Evolutionary conservation across 2,329 filamentous ascomycete species (phyloP), one percentile per base, ranked within the genome.

Genomic region (Plenodomus tracheiphilus): DNA sequence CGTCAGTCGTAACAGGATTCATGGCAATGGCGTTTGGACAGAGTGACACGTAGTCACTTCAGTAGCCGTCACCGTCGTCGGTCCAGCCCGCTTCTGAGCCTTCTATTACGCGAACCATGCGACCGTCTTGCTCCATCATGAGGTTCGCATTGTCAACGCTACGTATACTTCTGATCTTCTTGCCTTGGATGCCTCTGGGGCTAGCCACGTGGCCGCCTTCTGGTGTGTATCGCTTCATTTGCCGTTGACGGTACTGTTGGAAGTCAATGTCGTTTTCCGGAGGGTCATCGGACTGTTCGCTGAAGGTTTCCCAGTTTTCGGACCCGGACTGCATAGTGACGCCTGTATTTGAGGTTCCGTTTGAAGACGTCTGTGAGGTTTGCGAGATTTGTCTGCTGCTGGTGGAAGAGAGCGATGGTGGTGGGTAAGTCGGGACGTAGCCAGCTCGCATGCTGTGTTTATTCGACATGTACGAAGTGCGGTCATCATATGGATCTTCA

Each of bases 221-320:
- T 20, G 70, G 72, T 22, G 71, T 72, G 39, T 82, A 79, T 39
- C 87, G 81, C 75, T 91, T 92, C 59, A 80, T 80, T 30, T 84
- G 82, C 53, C 86, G 82, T 45, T 92, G 76, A 48, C 87, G 82
- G 56, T 89, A 87, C 65, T 90, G 90, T 72, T 96, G 95, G 9
- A 84, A 81, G 52, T 94, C 89, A 3, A 85, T 86, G 68, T 96
- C 91, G 19, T 61, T 64, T 55, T 74, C 72, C 0, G 81, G 79
- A 62, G 91, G 52, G 0, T 86, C 84, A 64, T 91, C 87, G 53
- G 87, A 91, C 58, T 82, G 85, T 69, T 96, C 90, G 61, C 94
- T 92, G 64, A 94, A 97, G 9, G 92, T 96, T 74, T 97, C 93
- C 93, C 93, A 97, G 71, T 97, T 97, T 74, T 97, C 93, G 3